phyloP scores from a whole-genome alignment of 176 grass and related monocot genomes.

The Phoenix dactylifera region DNA sequence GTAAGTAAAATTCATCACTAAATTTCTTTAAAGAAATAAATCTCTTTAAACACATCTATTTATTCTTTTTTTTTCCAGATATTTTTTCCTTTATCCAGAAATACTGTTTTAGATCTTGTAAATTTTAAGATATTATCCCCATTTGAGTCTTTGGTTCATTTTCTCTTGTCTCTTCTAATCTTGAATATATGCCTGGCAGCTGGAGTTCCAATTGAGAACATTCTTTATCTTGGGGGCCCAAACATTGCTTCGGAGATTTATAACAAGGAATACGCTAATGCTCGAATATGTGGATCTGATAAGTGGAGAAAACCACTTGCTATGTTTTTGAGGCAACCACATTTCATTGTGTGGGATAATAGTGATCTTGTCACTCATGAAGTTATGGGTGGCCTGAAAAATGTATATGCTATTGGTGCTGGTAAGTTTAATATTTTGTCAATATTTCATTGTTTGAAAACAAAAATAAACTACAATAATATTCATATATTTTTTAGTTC shows the following conservation, averaged over 20 bases:
- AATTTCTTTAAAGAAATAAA: too few species aligned
- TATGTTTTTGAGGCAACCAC: conserved; percentile 82
- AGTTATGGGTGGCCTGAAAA: conserved; percentile 96
- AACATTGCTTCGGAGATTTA: conserved; percentile 99
- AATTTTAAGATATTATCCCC: too few species aligned
- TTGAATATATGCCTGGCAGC: conserved; percentile 39
- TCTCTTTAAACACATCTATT: too few species aligned
- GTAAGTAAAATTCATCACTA: too few species aligned
- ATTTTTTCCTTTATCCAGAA: too few species aligned
- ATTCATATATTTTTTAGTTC: too few species aligned
- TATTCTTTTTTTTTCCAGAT: too few species aligned
- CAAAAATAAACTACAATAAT: too few species aligned
- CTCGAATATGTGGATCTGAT: conserved; percentile 82
- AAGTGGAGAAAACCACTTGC: conserved; percentile 88
- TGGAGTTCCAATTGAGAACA: conserved; percentile 93
- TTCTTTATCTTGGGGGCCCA: conserved; percentile 97
- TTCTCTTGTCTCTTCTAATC: not conserved
- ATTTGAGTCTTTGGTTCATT: too few species aligned
- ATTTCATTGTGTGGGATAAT: conserved; percentile 99
- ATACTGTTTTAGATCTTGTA: too few species aligned
- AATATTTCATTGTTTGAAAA: too few species aligned
- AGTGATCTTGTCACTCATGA: conserved; percentile 97
- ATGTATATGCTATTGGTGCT: conserved; percentile 95
- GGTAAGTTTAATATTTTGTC: conserved; percentile 33
- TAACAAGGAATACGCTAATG: conserved; percentile 98